phyloP scores from a whole-genome alignment of 108 stramenopile genomes.

The Cyclostephanos tholiformis region DNA sequence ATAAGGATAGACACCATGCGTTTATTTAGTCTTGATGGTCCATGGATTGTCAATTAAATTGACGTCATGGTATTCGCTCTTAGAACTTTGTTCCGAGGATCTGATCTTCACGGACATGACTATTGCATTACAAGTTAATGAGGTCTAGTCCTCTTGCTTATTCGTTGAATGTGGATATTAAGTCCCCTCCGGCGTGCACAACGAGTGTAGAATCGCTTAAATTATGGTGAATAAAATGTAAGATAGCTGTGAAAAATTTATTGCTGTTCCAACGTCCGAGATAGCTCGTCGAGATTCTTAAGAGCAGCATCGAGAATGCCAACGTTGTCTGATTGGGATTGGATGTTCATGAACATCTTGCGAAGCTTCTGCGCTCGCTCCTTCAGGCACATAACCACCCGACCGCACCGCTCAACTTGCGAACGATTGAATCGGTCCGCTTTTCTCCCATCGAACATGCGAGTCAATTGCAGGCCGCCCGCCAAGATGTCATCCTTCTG shows the following conservation, averaged over 20 bases:
- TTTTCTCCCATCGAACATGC: background rate
- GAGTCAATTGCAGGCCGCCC: background rate
- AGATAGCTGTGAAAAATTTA: background rate
- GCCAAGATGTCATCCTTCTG: constrained; percentile 11
- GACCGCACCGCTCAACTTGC: background rate
- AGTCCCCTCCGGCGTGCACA: too few relatives aligned
- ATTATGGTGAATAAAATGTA: too few relatives aligned
- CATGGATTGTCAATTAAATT: background rate
- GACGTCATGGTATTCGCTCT: too few relatives aligned
- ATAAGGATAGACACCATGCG: too few relatives aligned
- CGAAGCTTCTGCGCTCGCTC: background rate
- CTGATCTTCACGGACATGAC: too few relatives aligned
- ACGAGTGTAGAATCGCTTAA: too few relatives aligned
- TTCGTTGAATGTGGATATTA: too few relatives aligned
- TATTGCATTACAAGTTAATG: too few relatives aligned
- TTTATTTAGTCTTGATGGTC: background rate
- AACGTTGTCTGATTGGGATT: background rate
- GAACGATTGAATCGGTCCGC: background rate
- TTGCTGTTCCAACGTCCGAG: background rate
- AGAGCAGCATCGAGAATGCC: background rate
- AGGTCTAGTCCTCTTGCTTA: too few relatives aligned
- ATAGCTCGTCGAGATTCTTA: background rate
- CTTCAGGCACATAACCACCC: background rate
- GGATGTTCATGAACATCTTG: background rate
- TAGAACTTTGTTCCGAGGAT: too few relatives aligned